A percentile compares a stretch with the other conserved stretches of the same genome.
phyloP scores from a whole-genome alignment of 805 yeast species.

The Spathaspora gorwiae region DNA sequence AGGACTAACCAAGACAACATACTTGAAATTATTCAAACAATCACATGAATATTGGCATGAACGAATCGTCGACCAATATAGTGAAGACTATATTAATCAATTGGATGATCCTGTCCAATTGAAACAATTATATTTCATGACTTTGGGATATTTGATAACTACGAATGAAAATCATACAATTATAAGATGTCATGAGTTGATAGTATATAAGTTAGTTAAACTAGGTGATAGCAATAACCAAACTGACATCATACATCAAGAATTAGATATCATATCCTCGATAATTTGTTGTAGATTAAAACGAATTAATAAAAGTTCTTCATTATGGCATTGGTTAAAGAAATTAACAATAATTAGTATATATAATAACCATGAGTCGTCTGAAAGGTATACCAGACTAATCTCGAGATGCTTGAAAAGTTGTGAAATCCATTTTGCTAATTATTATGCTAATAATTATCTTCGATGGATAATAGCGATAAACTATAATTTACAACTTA shows the following conservation, averaged over 20 bases:
- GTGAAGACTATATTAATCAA: background rate
- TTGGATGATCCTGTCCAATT: background rate
- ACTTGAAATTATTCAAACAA: conserved; percentile 27
- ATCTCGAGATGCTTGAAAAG: conserved; percentile 19
- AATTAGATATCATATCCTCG: conserved; percentile 29
- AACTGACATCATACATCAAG: conserved; percentile 11
- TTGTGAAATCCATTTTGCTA: conserved; percentile 32
- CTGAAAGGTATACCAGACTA: background rate
- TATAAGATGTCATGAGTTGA: conserved; percentile 23
- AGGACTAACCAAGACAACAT: conserved; percentile 27
- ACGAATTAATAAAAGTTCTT: conserved; percentile 37
- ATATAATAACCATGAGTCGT: conserved; percentile 2
- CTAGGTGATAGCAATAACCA: too few species aligned
- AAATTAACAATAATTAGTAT: conserved; percentile 16
- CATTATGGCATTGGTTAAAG: conserved; percentile 33
- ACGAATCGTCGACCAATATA: background rate
- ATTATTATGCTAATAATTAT: conserved; percentile 33
- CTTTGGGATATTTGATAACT: conserved; percentile 31
- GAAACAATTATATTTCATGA: conserved; percentile 19
- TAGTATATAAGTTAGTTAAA: conserved; percentile 10
- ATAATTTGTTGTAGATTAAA: conserved; percentile 24
- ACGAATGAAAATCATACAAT: conserved; percentile 37
- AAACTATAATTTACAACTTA: conserved; percentile 1
- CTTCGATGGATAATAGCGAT: conserved; percentile 26
- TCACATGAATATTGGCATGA: conserved; percentile 27